Conservation (phyloP, 1,284 basidiomycete species). For the Ceratorhiza oryzae-sativae region DNA sequence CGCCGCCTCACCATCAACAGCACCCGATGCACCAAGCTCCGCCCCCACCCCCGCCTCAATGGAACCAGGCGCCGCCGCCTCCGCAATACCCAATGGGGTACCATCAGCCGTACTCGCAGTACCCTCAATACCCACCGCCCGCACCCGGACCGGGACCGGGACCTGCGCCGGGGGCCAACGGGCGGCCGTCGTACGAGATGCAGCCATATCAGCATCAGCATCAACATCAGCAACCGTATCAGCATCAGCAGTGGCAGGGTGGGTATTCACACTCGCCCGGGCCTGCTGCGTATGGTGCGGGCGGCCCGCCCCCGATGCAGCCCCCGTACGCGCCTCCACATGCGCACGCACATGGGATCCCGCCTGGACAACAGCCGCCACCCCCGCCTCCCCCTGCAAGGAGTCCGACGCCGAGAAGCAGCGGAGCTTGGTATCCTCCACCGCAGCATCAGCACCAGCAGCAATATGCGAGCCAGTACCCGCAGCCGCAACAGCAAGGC, state of each 20-base stretch:
- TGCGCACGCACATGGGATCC: conserved; percentile 25
- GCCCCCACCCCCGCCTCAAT: conserved; percentile 39
- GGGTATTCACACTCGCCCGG: conserved; percentile 16
- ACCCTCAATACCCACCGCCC: conserved; percentile 43
- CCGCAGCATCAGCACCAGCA: conserved; percentile 42
- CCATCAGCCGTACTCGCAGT: conserved; percentile 40
- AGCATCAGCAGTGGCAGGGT: conserved; percentile 21
- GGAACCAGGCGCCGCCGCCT: conserved; percentile 41
- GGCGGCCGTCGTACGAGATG: conserved; percentile 16
- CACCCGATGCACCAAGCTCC: conserved; percentile 41
- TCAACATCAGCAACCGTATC: conserved; percentile 41
- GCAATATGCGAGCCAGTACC: conserved; percentile 27
- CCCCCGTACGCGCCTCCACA: conserved; percentile 38
- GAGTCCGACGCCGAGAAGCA: conserved; percentile 5
- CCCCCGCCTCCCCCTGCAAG: conserved; percentile 36
- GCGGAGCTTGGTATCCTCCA: not conserved
- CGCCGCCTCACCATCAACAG: conserved; percentile 42
- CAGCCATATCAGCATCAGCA: conserved; percentile 42
- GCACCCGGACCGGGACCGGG: conserved; percentile 38
- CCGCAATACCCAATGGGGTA: conserved; percentile 34
- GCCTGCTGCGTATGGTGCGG: not conserved
- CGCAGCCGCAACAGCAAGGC: conserved; percentile 37
- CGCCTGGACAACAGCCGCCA: conserved; percentile 35
- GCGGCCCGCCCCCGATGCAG: not conserved
- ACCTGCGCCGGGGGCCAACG: conserved; percentile 33